A percentile compares a stretch with the other conserved stretches of the same genome.
Conservation (phyloP, 2,329 filamentous ascomycete genomes). For the Salinomyces thailandicus region DNA sequence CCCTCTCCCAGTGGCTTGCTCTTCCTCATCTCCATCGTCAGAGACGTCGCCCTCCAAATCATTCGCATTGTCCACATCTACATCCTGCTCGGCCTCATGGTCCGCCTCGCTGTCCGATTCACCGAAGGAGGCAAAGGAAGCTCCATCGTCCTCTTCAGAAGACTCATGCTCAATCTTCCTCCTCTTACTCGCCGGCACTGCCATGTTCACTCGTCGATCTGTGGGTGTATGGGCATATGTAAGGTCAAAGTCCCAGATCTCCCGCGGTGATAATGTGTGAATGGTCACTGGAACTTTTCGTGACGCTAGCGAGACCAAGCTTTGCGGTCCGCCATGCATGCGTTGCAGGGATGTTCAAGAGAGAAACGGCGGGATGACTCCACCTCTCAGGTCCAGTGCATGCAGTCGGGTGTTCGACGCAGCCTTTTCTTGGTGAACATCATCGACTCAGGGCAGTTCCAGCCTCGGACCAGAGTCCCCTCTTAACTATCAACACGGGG, state of each 20-base stretch:
- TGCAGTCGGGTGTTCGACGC: no score
- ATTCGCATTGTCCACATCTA: constrained; percentile 2
- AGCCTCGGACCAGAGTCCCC: no score
- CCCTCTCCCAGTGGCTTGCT: neutral
- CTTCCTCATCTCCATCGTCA: constrained; percentile 8
- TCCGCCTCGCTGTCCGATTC: constrained; percentile 6
- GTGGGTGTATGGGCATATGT: no score
- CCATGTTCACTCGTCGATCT: no score
- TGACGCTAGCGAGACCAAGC: constrained; percentile 1
- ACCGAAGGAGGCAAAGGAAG: constrained; percentile 26
- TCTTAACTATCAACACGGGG: no score
- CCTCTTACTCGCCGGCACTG: constrained; percentile 22
- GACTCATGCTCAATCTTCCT: constrained; percentile 26
- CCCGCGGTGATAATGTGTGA: no score
- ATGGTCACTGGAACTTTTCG: constrained; percentile 1
- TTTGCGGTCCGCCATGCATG: neutral
- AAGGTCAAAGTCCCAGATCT: constrained; percentile 1
- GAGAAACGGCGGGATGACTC: constrained; percentile 1
- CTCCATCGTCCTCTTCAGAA: constrained; percentile 20
- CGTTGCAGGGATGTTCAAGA: neutral
- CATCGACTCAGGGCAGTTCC: no score
- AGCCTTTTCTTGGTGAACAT: no score
- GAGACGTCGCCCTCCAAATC: constrained; percentile 7
- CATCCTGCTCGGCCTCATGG: constrained; percentile 1
- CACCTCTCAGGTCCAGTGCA: neutral